Evolutionary conservation across 139 green algal genomes (phyloP).

Genomic region (Chlorella ohadii): DNA sequence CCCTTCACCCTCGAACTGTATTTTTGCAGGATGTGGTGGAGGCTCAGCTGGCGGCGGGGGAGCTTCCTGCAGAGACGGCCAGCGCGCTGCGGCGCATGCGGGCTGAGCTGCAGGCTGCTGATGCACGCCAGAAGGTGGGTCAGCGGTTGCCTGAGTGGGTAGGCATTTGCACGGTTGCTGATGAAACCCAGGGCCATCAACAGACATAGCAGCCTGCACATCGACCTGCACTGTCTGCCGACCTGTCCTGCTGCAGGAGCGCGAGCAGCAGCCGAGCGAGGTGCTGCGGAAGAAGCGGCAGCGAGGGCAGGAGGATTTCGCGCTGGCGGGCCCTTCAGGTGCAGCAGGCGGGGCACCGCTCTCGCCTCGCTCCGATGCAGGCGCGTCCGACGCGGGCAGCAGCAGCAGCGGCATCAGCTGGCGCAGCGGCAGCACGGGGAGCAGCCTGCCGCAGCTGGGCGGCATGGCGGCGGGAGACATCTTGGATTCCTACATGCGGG

Average conservation of each 20-base stretch:
- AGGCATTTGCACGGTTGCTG: too few species aligned
- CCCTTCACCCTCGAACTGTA: too few species aligned
- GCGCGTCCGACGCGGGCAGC: not conserved
- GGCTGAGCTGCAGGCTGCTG: not conserved
- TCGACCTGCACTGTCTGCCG: too few species aligned
- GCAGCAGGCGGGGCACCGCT: not conserved
- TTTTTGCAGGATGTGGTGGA: not conserved
- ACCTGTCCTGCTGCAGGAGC: not conserved
- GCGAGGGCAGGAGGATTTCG: not conserved
- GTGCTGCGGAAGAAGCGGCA: conserved; percentile 9
- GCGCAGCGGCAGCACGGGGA: conserved; percentile 18
- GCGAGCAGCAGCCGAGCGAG: not conserved
- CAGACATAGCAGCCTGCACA: too few species aligned
- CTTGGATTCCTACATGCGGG: conserved; percentile 18
- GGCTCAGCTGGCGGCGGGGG: not conserved
- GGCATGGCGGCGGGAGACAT: conserved; percentile 1
- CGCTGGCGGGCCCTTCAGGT: not conserved
- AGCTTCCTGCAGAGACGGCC: not conserved
- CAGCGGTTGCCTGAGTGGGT: not conserved
- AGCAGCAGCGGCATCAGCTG: conserved; percentile 32
- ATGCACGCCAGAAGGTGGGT: not conserved
- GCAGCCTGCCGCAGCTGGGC: conserved; percentile 12
- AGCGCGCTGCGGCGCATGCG: not conserved
- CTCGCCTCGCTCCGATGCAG: not conserved
- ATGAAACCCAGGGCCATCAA: too few species aligned